phyloP scores from a whole-genome alignment of 148 eudicot species.

The Camellia japonica region DNA sequence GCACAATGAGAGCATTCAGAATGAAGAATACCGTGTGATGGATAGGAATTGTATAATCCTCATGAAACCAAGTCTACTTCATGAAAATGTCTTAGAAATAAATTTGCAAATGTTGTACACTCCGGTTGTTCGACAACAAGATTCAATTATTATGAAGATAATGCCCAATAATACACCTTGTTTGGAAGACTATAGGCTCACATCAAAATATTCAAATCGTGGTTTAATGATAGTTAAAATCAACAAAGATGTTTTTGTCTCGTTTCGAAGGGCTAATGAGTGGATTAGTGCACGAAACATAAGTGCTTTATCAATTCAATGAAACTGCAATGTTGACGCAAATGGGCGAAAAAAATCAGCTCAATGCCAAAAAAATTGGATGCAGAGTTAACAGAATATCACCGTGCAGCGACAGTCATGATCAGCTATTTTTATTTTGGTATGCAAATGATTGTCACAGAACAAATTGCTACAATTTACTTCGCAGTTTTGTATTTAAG shows the following conservation, averaged over 20 bases:
- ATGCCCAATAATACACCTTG: background rate
- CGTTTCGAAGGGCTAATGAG: background rate
- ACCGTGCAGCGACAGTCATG: too few species aligned
- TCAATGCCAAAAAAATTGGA: too few species aligned
- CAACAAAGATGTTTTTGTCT: background rate
- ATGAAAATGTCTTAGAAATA: background rate
- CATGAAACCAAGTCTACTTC: background rate
- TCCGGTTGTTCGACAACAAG: too few species aligned
- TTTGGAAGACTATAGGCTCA: background rate
- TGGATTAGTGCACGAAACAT: background rate
- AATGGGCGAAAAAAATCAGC: background rate
- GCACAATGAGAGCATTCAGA: background rate
- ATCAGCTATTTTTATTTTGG: background rate
- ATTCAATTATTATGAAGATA: background rate
- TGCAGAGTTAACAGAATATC: background rate
- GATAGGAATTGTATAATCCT: background rate
- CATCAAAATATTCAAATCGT: background rate
- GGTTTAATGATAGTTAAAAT: background rate
- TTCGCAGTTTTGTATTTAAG: too few species aligned
- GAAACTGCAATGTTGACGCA: constrained; percentile 3
- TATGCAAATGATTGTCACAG: background rate
- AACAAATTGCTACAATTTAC: background rate
- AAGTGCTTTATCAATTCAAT: background rate
- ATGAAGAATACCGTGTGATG: background rate
- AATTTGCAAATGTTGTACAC: too few species aligned